A percentile compares a stretch with the other conserved stretches of the same genome.
Evolutionary conservation across 2,329 filamentous ascomycete species (phyloP).

Genomic region (Ophiostoma quercus): DNA sequence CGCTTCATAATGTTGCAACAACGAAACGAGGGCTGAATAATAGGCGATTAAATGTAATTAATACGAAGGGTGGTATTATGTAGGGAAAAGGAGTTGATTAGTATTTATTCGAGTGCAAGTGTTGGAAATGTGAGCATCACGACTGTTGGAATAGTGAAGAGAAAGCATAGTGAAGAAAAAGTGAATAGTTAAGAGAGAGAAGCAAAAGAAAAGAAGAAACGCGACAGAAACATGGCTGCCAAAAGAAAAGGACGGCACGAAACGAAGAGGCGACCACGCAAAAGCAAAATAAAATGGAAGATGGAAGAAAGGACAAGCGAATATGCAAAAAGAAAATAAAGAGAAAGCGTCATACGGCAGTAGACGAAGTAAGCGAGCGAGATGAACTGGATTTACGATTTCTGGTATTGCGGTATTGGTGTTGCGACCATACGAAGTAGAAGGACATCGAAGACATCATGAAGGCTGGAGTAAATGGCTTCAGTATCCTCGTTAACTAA

Average conservation of each 20-base stretch:
- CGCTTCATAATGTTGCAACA: background rate
- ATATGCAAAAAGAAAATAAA: background rate
- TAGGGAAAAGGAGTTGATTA: background rate
- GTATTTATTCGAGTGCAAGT: background rate
- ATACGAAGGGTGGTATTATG: background rate
- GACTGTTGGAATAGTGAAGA: background rate
- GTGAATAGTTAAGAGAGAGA: background rate
- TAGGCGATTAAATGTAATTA: background rate
- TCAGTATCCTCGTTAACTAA: background rate
- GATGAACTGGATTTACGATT: background rate
- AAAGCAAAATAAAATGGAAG: background rate
- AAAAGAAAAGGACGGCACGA: background rate
- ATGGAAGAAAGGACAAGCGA: background rate
- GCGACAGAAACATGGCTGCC: background rate
- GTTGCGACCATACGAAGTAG: background rate
- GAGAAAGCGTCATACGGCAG: background rate
- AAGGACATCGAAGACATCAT: background rate
- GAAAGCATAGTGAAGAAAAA: background rate
- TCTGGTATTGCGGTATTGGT: background rate
- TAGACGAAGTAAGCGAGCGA: background rate
- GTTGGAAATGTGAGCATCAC: background rate
- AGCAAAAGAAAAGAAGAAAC: background rate
- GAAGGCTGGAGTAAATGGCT: background rate
- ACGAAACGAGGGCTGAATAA: slow-evolving; percentile 3
- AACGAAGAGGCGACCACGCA: background rate